Conservation (phyloP, 75 land plant species). For the Cunninghamia lanceolata region DNA sequence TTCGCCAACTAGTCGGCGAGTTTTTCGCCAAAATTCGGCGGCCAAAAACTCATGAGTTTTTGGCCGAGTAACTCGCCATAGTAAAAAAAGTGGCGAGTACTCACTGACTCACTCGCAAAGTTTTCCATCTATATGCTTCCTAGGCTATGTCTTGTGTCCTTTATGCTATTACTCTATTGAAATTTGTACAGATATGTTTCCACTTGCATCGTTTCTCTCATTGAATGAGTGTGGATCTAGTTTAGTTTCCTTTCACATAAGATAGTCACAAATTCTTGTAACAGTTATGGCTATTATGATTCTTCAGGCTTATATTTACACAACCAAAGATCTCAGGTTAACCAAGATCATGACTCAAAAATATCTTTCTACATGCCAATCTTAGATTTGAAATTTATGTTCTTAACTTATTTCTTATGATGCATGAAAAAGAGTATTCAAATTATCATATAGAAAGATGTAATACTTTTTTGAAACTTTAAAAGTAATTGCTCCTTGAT, state of each 20-base stretch:
- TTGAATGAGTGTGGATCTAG: background rate
- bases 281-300: background rate
- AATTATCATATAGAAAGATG: background rate
- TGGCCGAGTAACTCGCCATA: no score
- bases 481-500: background rate
- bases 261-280: background rate
- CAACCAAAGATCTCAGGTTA: background rate
- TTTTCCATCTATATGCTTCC: no score
- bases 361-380: background rate
- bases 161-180: no score
- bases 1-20: no score
- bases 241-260: background rate
- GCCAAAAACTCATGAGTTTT: no score
- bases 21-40: no score
- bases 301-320: background rate
- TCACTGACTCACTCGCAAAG: no score
- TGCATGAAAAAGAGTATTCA: background rate
- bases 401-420: conserved; percentile 3
- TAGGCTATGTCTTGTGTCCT: no score
- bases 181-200: no score
- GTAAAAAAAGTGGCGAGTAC: no score
- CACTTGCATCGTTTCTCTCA: no score
- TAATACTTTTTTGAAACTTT: background rate
- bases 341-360: background rate
- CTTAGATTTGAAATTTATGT: background rate